Base-by-base conservation (phyloP, 768 basidiomycete species). In the Leccinum disarticulatum region DNA sequence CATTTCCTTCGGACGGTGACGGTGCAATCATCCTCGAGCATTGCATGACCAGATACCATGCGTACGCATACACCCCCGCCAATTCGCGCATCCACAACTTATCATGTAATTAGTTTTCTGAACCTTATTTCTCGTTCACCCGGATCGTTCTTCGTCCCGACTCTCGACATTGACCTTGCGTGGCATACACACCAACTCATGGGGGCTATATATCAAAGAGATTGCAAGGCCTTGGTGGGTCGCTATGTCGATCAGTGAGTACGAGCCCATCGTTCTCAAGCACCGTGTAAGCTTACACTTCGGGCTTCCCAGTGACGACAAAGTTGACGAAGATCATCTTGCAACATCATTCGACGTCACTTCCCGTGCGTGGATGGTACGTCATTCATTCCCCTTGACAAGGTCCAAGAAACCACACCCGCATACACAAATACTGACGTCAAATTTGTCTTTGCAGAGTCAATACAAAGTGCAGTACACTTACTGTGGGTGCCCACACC, bases 171-270 rank as follows among this genome's bases (percentile, higher is more conserved):
- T 50, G 87, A 89, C 62, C 77, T 90, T 43, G 83, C 79, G 1
- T 88, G 87, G 87, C 88, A 90, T 61, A 86, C 87, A 0, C 87
- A 89, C 61, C 87, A 87, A 60, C 76, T 88, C 2, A 73, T 77
- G 63, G 76, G 76, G 0, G 50, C 52, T 1, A 68, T 68, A 36
- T 88, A 88, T 67, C 67, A 73, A 5, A 56, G 38, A 0, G 77
- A 84, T 55, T 80, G 81, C 52, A 66, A 68, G 54, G 61, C 27
- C 0, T 70, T 74, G 55, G 65, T 83, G 11, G 75, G 77, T 2
- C 75, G 81, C 14, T 83, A 80, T 54, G 67, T 86, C n/a, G 79
- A 86, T 66, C 84, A 86, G 84, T 84, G 54, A 58, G 82, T 64
- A 22, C 38, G 28, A 14, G 5, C 10, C 31, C 27, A 0, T 19